Conservation (phyloP, 306 rosid species). For the Malus sylvestris region DNA sequence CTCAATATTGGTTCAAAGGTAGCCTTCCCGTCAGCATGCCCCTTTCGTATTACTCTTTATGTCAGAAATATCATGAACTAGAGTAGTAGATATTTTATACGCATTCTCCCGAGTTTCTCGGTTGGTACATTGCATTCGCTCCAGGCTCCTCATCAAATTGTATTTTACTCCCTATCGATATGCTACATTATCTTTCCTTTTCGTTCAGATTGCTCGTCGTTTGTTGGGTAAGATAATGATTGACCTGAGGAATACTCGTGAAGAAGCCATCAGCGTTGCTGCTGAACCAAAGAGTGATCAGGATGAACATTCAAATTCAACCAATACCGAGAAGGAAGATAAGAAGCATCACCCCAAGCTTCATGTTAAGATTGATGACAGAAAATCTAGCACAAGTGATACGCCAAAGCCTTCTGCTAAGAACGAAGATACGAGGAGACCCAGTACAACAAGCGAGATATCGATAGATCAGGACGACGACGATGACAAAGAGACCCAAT, state of each 20-base stretch:
- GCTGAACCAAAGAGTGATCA: constrained; percentile 74
- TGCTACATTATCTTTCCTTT: constrained; percentile 6
- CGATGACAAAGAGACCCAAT: constrained; percentile 87
- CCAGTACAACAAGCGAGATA: constrained; percentile 37
- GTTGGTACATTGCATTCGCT: neutral
- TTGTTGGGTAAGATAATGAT: constrained; percentile 87
- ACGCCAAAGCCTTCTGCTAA: constrained; percentile 32
- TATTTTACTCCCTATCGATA: neutral
- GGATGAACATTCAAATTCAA: constrained; percentile 32
- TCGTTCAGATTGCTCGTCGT: constrained; percentile 85
- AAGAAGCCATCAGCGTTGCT: constrained; percentile 89
- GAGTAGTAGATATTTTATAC: neutral
- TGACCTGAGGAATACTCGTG: constrained; percentile 91
- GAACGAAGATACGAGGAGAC: constrained; percentile 55
- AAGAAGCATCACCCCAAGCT: constrained; percentile 42
- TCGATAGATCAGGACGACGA: constrained; percentile 89
- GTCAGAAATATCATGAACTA: neutral
- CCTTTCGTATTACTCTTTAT: neutral
- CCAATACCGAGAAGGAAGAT: constrained; percentile 48
- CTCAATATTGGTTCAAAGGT: constrained; percentile 96
- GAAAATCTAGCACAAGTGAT: constrained; percentile 37
- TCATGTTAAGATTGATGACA: constrained; percentile 55
- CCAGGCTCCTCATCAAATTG: neutral
- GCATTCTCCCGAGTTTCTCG: constrained; percentile 11
- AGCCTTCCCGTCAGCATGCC: neutral